A percentile compares a stretch with the other conserved stretches of the same genome.
These are phyloP conservation scores for Apiospora marii DNA, from an alignment of 2,329 filamentous ascomycete genomes.

Conservation along the genomic window DNA sequence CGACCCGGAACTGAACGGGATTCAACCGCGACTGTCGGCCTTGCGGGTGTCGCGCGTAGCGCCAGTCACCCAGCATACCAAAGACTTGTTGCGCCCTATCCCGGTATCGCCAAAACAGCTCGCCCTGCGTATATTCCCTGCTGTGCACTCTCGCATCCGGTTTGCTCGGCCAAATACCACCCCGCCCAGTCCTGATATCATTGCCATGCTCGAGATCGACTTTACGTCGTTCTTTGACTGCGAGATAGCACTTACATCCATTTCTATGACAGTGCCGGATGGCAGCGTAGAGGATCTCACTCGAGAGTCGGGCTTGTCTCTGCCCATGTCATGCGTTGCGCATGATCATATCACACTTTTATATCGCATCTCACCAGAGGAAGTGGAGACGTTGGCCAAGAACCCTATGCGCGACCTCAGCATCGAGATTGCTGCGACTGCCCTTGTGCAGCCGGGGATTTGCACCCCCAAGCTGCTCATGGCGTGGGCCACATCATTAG, in stretches of 20 bases:
- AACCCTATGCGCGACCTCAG: slow-evolving; percentile 61
- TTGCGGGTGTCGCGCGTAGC: slow-evolving; percentile 78
- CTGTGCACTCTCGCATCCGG: slow-evolving; percentile 75
- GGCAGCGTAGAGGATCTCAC: slow-evolving; percentile 67
- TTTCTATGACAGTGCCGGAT: slow-evolving; percentile 64
- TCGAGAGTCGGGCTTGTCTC: slow-evolving; percentile 54
- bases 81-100: slow-evolving; percentile 69
- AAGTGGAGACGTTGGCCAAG: slow-evolving; percentile 54
- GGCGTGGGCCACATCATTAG: slow-evolving; percentile 72
- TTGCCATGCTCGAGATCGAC: slow-evolving; percentile 78
- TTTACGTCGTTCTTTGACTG: slow-evolving; percentile 75
- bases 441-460: slow-evolving; percentile 59
- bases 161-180: slow-evolving; percentile 71
- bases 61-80: slow-evolving; percentile 66
- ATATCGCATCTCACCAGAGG: slow-evolving; percentile 68
- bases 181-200: slow-evolving; percentile 66
- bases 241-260: slow-evolving; percentile 67
- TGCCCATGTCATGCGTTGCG: slow-evolving; percentile 69
- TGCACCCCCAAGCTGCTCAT: slow-evolving; percentile 71
- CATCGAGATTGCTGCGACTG: slow-evolving; percentile 67
- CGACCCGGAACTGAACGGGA: slow-evolving; percentile 68
- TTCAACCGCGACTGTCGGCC: slow-evolving; percentile 74
- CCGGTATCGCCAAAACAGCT: slow-evolving; percentile 66
- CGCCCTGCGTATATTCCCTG: slow-evolving; percentile 70
- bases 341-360: slow-evolving; percentile 80